phyloP scores from a whole-genome alignment of 352 stramenopile genomes.

The Phytopythium ostracodes region DNA sequence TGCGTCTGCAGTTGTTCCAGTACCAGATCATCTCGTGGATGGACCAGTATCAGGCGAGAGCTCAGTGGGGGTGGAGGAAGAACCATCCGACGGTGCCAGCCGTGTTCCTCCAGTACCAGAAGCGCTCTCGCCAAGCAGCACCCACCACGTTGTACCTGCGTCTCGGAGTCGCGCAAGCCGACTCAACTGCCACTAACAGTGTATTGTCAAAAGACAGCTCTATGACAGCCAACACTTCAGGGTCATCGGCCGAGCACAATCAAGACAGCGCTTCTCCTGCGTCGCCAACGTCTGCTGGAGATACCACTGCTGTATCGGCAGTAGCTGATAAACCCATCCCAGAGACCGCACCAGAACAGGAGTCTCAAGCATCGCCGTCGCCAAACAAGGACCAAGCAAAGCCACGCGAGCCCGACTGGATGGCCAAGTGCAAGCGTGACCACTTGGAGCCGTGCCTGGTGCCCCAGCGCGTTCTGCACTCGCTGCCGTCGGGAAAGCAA shows the following conservation, averaged over 20 bases:
- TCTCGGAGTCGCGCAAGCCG: conserved; percentile 5
- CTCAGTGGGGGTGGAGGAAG: conserved; percentile 39
- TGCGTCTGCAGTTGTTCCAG: conserved; percentile 51
- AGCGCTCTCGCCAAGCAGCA: conserved; percentile 21
- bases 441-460: conserved; percentile 45
- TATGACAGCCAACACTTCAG: not conserved
- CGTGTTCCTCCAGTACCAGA: conserved; percentile 67
- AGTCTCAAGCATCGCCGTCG: not conserved
- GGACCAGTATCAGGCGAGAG: conserved; percentile 51
- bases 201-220: too few relatives aligned
- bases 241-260: not conserved
- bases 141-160: conserved; percentile 37
- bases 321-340: not conserved
- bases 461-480: conserved; percentile 48
- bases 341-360: not conserved
- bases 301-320: not conserved
- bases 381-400: not conserved
- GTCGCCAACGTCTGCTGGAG: not conserved
- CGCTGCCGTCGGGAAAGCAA: conserved; percentile 44
- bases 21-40: conserved; percentile 62
- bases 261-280: not conserved
- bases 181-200: not conserved
- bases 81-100: conserved; percentile 28
- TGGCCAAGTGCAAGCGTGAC: conserved; percentile 24
- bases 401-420: not conserved